These are phyloP conservation scores for Groenewaldozyma sp. DNA, from an alignment of 1,139 yeast genomes.

Conservation along the genomic window DNA sequence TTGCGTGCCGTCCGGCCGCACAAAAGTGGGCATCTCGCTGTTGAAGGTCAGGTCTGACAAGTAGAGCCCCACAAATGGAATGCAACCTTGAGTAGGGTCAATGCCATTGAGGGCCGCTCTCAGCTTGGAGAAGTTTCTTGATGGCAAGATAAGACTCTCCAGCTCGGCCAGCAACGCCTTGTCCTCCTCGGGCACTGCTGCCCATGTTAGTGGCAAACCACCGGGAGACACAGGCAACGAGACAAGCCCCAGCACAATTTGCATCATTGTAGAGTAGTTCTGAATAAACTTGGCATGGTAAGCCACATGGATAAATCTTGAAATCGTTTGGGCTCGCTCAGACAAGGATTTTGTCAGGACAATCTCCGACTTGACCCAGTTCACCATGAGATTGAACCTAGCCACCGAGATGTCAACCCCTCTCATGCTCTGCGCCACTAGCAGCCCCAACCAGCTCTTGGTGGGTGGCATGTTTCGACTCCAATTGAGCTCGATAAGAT, in stretches of 20 bases:
- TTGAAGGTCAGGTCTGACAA: conserved; percentile 75
- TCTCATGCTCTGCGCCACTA: conserved; percentile 48
- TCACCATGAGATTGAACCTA: conserved; percentile 74
- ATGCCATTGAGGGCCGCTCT: conserved; percentile 53
- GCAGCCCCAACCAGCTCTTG: conserved; percentile 78
- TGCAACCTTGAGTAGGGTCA: conserved; percentile 68
- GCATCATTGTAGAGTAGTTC: conserved; percentile 82
- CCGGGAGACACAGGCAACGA: conserved; percentile 47
- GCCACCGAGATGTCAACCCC: conserved; percentile 83
- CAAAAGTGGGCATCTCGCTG: conserved; percentile 45
- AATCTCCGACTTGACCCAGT: conserved; percentile 89
- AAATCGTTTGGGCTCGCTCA: conserved; percentile 58
- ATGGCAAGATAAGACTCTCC: conserved; percentile 46
- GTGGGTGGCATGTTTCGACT: conserved; percentile 54
- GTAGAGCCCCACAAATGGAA: conserved; percentile 84
- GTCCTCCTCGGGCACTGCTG: conserved; percentile 43
- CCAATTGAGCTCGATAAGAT: conserved; percentile 72
- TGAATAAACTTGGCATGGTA: conserved; percentile 54
- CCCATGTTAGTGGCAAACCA: conserved; percentile 66
- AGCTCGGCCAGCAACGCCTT: conserved; percentile 31
- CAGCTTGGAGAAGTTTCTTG: conserved; percentile 57
- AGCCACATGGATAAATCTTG: conserved; percentile 80
- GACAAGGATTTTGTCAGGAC: conserved; percentile 51
- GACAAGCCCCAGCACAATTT: conserved; percentile 74
- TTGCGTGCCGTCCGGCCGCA: conserved; percentile 1